Base-by-base conservation (phyloP, 164 flowering plant species). In the Vitis labrusca region DNA sequence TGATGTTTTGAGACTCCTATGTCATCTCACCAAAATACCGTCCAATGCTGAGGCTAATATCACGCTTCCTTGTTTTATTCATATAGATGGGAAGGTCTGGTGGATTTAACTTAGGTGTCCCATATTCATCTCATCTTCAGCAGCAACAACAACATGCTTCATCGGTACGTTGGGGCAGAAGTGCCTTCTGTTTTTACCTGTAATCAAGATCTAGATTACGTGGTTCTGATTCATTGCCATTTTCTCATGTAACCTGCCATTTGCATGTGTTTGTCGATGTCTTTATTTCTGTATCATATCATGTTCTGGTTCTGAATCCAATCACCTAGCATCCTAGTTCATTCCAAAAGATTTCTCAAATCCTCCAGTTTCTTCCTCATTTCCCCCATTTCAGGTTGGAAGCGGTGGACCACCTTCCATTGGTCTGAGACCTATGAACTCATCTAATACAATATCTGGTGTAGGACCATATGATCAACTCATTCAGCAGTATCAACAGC, bases 401-500 rank as follows among this genome's bases (percentile, higher is more conserved):
- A 78, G 81, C 37, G 81, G 85, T 76, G 97, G 95, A 59, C 89
- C 86, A 30, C 89, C 89, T 70, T 89, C 88, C 56, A 83, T 90
- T 76, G 98, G 98, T 65, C 75, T 91, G 55, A 86, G 98, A 77
- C 85, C 98, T 73, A 61, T 90, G 67, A 90, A 88, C 76, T 82
- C 89, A 64, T 73, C 85, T 29, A 88, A 75, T 80, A 66, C 89
- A 19, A 85, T 76, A 68, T 83, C 91, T 74, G 89, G 87, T 37
- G 83, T 85, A 23, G 91, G 88, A 12, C 74, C 93, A 32, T 93
- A 92, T 77, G 99, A 92, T 65, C 99, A 91, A 71, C 81, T 92
- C 62, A 75, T 93, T 60, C 98, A 91, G 83, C 93, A 93, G 62
- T 89, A 89, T 79, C 97, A 85, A 68, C 98, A 90, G 66, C 90